Evolutionary conservation across 2,329 filamentous ascomycete species (phyloP).

Genomic region (Talaromyces marneffei): DNA sequence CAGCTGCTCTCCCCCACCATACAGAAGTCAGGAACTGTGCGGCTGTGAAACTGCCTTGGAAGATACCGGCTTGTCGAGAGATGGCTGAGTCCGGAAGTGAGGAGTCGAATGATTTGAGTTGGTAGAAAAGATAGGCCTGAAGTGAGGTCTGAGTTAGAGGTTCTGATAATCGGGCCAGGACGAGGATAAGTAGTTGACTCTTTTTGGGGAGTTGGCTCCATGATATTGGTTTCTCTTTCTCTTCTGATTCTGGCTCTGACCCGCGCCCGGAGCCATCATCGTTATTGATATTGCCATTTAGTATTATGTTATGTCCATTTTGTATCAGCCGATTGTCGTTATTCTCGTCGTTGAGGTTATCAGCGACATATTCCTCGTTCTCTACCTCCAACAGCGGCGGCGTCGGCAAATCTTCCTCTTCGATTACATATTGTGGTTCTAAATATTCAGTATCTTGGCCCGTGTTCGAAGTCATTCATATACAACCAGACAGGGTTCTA

Average conservation of each 20-base stretch:
- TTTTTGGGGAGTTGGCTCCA: slow-evolving; percentile 73
- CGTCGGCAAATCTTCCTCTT: neutral
- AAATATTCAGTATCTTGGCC: neutral
- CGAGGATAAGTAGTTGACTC: slow-evolving; percentile 69
- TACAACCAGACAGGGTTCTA: neutral
- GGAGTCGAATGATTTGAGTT: slow-evolving; percentile 71
- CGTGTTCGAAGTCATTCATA: neutral
- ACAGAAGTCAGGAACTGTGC: slow-evolving; percentile 79
- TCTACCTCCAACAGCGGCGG: neutral
- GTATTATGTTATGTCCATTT: neutral
- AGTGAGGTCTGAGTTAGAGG: slow-evolving; percentile 74
- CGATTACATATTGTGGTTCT: neutral
- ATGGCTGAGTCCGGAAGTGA: slow-evolving; percentile 57
- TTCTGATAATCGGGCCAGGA: slow-evolving; percentile 72
- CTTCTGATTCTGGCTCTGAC: neutral
- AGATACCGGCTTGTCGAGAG: slow-evolving; percentile 67
- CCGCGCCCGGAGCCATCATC: neutral
- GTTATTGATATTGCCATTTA: neutral
- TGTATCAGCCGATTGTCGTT: no score
- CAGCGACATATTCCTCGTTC: neutral
- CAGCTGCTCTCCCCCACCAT: slow-evolving; percentile 68
- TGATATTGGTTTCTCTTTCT: slow-evolving; percentile 40
- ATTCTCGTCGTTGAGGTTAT: neutral
- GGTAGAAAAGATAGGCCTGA: slow-evolving; percentile 79
- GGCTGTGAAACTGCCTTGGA: slow-evolving; percentile 73